Evolutionary conservation across 106 monocot genomes (phyloP).

Genomic region (Allium fistulosum): DNA sequence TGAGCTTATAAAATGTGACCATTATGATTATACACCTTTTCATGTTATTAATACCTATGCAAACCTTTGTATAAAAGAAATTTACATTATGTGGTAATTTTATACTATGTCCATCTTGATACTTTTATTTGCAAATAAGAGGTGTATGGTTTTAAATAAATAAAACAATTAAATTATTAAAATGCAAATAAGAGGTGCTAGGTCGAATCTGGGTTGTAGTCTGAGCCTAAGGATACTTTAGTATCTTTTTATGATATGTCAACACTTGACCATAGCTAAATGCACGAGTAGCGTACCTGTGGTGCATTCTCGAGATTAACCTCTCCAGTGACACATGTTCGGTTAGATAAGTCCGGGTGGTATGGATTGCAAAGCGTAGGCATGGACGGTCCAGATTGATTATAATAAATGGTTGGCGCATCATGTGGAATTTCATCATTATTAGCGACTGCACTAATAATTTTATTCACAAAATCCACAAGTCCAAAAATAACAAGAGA

Average conservation of each 20-base stretch:
- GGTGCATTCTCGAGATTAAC: constrained; percentile 34
- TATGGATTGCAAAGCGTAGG: constrained; percentile 63
- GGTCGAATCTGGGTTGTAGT: neutral
- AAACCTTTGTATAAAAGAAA: no score
- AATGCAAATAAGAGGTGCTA: neutral
- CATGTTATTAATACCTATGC: no score
- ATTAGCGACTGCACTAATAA: constrained; percentile 43
- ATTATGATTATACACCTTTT: no score
- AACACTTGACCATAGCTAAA: neutral
- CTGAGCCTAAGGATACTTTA: neutral
- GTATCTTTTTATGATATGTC: neutral
- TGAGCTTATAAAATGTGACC: no score
- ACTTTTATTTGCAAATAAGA: no score
- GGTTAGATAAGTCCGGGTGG: constrained; percentile 12
- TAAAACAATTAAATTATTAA: neutral
- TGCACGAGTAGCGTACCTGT: constrained; percentile 24
- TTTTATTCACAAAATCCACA: constrained; percentile 27
- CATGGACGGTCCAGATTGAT: constrained; percentile 59
- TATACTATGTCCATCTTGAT: no score
- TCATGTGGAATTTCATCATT: constrained; percentile 5
- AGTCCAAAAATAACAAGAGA: constrained; percentile 42
- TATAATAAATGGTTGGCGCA: constrained; percentile 24
- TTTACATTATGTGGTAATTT: no score
- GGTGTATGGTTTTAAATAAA: neutral
- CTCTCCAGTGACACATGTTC: constrained; percentile 30